Conservation (phyloP, 805 yeast species). For the Zygoascus tannicola region DNA sequence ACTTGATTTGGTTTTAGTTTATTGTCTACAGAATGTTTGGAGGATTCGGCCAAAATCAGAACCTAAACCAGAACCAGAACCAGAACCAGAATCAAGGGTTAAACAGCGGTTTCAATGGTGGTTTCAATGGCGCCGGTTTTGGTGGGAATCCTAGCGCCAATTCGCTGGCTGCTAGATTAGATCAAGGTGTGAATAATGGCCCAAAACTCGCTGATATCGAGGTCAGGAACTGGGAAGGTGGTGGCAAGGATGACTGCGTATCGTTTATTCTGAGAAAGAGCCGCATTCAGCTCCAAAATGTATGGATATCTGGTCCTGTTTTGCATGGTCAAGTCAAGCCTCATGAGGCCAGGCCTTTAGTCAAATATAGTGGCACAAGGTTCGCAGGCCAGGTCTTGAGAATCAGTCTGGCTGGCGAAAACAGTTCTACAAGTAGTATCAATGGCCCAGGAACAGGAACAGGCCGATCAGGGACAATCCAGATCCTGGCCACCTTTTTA, state of each 20-base stretch:
- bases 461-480: constrained; percentile 39
- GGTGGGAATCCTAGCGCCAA: background rate
- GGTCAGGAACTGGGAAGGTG: constrained; percentile 76
- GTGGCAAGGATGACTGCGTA: constrained; percentile 56
- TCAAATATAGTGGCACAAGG: constrained; percentile 61
- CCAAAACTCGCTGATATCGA: constrained; percentile 37
- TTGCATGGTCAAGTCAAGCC: constrained; percentile 51
- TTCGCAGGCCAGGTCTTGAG: constrained; percentile 68
- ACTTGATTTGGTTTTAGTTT: too few species aligned
- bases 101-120: constrained; percentile 1
- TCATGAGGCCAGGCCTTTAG: constrained; percentile 49
- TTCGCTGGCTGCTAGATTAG: background rate
- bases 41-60: too few species aligned
- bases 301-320: constrained; percentile 45
- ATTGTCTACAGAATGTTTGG: too few species aligned
- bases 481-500: constrained; percentile 52
- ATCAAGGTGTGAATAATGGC: constrained; percentile 25
- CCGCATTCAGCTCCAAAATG: constrained; percentile 44
- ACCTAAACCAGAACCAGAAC: background rate
- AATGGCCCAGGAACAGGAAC: constrained; percentile 1
- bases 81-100: background rate
- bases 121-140: background rate
- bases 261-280: constrained; percentile 63
- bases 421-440: constrained; percentile 9
- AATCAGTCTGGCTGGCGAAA: constrained; percentile 33